Conservation (phyloP, 2,329 filamentous ascomycete species). For the Exophiala calicioides region DNA sequence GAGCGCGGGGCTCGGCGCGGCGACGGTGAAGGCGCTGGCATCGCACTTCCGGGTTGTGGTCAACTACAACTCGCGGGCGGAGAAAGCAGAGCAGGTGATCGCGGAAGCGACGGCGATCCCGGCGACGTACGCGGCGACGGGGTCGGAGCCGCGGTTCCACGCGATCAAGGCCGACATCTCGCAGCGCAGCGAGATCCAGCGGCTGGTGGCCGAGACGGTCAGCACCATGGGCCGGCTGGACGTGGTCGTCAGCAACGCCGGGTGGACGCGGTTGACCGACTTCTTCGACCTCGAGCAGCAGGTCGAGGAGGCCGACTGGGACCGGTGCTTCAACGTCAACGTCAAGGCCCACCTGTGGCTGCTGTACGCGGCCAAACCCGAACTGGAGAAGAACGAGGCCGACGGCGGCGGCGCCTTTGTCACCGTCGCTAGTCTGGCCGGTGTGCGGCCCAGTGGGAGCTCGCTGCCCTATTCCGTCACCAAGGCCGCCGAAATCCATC, state of each 20-base stretch:
- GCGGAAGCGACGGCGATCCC: constrained; percentile 27
- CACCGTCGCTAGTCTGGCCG: constrained; percentile 64
- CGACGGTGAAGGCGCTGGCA: constrained; percentile 30
- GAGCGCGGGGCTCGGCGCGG: constrained; percentile 31
- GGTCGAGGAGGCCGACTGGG: constrained; percentile 58
- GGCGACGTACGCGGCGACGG: constrained; percentile 4
- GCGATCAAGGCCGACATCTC: constrained; percentile 31
- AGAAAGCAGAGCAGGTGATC: constrained; percentile 31
- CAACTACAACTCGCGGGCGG: constrained; percentile 31
- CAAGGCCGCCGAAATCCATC: constrained; percentile 71
- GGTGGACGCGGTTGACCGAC: constrained; percentile 44
- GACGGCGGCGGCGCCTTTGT: constrained; percentile 21
- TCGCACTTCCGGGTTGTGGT: constrained; percentile 31
- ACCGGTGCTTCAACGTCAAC: constrained; percentile 61
- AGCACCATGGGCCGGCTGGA: constrained; percentile 50
- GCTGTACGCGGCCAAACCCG: constrained; percentile 55
- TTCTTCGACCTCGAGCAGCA: constrained; percentile 35
- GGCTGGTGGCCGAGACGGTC: constrained; percentile 47
- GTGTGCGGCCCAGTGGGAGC: constrained; percentile 64
- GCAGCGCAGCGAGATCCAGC: constrained; percentile 33
- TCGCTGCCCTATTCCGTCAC: constrained; percentile 71
- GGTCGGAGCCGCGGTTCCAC: constrained; percentile 26
- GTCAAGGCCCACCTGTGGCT: constrained; percentile 65
- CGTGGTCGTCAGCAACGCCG: constrained; percentile 46
- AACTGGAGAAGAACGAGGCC: constrained; percentile 52